phyloP scores from a whole-genome alignment of 2,329 filamentous ascomycete species.

The Endocalyx cinctus region DNA sequence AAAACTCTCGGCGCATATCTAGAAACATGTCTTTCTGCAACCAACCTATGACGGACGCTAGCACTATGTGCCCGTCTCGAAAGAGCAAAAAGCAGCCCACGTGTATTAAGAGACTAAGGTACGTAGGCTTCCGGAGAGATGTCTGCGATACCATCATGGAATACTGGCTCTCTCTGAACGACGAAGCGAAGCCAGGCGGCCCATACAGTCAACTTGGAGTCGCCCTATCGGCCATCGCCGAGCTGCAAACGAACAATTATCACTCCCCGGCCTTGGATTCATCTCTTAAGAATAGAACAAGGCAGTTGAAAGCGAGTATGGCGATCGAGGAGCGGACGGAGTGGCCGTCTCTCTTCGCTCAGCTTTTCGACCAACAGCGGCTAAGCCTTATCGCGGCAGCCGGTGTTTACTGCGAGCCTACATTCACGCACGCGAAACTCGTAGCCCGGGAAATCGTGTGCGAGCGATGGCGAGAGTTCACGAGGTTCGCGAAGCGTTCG shows the following conservation, averaged over 20 bases:
- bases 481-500: no score
- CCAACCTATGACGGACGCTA: no score
- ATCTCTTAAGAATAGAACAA: no score
- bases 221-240: constrained; percentile 7
- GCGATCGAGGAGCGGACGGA: background rate
- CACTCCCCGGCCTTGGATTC: background rate
- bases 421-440: constrained; percentile 7
- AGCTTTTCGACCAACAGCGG: constrained; percentile 3
- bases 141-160: constrained; percentile 4
- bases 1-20: no score
- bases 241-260: constrained; percentile 5
- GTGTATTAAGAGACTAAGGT: background rate
- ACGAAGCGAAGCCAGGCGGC: constrained; percentile 6
- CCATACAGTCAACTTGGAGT: constrained; percentile 6
- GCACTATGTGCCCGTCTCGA: no score
- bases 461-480: constrained; percentile 1
- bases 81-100: no score
- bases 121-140: constrained; percentile 5
- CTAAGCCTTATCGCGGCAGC: background rate
- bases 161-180: constrained; percentile 6
- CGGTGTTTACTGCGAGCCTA: constrained; percentile 2
- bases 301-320: no score
- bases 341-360: constrained; percentile 5
- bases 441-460: constrained; percentile 3
- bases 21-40: no score